Evolutionary conservation across 257 asterid genomes (phyloP).

Genomic region (Jasminum sambac): DNA sequence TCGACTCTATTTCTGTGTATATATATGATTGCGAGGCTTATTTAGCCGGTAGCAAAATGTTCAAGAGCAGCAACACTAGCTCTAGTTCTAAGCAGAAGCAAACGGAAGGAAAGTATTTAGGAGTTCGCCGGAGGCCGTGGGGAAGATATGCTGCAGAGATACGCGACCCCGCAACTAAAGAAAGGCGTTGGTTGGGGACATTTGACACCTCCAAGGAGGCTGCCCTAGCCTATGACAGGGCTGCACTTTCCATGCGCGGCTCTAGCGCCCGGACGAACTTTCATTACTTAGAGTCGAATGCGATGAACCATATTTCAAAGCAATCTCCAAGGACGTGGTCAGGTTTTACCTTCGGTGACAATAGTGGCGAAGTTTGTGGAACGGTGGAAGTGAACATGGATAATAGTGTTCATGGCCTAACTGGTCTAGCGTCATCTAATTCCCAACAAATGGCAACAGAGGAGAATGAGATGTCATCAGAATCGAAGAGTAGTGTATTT

Average conservation of each 20-base stretch:
- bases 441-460: neutral
- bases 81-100: neutral
- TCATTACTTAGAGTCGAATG: neutral
- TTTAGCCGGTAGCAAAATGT: neutral
- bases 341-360: neutral
- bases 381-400: neutral
- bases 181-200: conserved; percentile 2
- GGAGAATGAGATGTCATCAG: neutral
- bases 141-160: conserved; percentile 7
- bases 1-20: neutral
- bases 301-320: neutral
- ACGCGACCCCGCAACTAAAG: neutral
- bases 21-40: neutral
- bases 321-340: neutral
- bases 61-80: neutral
- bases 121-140: neutral
- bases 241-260: neutral
- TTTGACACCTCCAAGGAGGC: neutral
- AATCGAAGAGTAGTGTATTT: neutral
- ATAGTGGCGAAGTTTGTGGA: neutral
- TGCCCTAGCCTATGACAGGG: neutral
- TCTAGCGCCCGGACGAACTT: neutral
- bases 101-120: neutral
- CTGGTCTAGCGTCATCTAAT: neutral
- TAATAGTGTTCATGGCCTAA: neutral